phyloP scores from a whole-genome alignment of 2,329 filamentous ascomycete genomes.

The Albophoma yamanashiensis region DNA sequence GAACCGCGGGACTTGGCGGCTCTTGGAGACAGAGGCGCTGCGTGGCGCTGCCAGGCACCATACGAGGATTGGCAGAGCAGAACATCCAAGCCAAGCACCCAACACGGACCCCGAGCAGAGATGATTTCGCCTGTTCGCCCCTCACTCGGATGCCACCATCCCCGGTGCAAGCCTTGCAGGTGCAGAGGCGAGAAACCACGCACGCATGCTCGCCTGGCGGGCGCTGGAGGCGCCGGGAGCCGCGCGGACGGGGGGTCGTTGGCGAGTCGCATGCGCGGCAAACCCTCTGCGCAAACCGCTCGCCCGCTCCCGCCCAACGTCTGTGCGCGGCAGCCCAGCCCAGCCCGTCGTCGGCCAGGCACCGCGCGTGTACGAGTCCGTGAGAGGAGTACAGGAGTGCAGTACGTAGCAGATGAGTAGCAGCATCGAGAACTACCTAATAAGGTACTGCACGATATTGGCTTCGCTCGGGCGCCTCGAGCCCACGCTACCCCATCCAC shows the following conservation, averaged over 20 bases:
- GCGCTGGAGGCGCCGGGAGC: background rate
- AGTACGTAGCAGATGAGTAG: too few species aligned
- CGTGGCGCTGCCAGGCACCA: too few species aligned
- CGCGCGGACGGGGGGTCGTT: background rate
- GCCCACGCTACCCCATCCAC: too few species aligned
- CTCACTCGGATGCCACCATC: too few species aligned
- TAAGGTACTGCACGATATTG: too few species aligned
- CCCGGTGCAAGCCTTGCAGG: background rate
- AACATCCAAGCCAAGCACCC: too few species aligned
- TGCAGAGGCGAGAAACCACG: background rate
- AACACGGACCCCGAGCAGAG: background rate
- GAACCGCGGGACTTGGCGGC: background rate
- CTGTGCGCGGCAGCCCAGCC: background rate
- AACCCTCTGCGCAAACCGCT: background rate
- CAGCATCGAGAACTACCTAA: background rate
- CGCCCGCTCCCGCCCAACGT: too few species aligned
- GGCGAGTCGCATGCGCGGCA: background rate
- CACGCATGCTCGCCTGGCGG: background rate
- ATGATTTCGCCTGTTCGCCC: background rate
- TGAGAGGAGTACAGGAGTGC: too few species aligned
- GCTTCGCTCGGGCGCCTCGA: too few species aligned
- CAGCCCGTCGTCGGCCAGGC: too few species aligned
- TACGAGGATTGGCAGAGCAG: too few species aligned
- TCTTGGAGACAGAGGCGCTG: background rate
- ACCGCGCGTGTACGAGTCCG: too few species aligned